These are phyloP conservation scores for Aspergillus latus DNA, from an alignment of 2,329 filamentous ascomycete species.

Conservation along the genomic window DNA sequence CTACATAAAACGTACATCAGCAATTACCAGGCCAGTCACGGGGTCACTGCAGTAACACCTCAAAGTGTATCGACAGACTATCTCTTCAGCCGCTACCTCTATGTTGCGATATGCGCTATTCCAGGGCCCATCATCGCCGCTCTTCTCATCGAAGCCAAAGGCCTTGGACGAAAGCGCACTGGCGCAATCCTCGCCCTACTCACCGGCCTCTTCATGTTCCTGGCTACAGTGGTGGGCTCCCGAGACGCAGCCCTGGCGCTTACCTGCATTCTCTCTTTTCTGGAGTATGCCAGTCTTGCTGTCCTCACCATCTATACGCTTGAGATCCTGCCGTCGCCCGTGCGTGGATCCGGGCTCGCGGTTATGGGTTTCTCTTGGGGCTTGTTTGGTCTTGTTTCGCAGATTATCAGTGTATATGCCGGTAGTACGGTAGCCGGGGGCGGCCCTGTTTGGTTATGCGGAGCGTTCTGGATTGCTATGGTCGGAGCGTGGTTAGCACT, in stretches of 20 bases:
- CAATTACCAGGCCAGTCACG: constrained; percentile 12
- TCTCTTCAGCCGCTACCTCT: constrained; percentile 21
- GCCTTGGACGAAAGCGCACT: constrained; percentile 18
- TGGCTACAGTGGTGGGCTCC: constrained; percentile 16
- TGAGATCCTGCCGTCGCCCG: constrained; percentile 16
- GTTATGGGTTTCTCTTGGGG: constrained; percentile 19
- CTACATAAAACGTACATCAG: constrained; percentile 22
- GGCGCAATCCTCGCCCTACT: constrained; percentile 19
- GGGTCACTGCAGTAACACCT: constrained; percentile 14
- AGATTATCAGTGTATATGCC: constrained; percentile 17
- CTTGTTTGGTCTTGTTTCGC: constrained; percentile 17
- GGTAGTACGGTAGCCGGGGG: constrained; percentile 1
- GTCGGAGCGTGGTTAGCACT: constrained; percentile 14
- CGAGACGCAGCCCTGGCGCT: constrained; percentile 15
- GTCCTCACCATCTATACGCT: constrained; percentile 21
- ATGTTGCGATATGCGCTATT: constrained; percentile 19
- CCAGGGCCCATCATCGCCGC: constrained; percentile 19
- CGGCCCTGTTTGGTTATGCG: constrained; percentile 23
- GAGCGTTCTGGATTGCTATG: constrained; percentile 25
- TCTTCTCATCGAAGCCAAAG: constrained; percentile 16
- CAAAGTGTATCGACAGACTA: constrained; percentile 15
- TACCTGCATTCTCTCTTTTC: constrained; percentile 19
- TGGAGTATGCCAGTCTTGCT: constrained; percentile 16
- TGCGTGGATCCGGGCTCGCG: constrained; percentile 17
- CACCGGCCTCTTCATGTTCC: constrained; percentile 21